Base-by-base conservation (phyloP, 345 rosid species). In the Eucalyptus polybractea region DNA sequence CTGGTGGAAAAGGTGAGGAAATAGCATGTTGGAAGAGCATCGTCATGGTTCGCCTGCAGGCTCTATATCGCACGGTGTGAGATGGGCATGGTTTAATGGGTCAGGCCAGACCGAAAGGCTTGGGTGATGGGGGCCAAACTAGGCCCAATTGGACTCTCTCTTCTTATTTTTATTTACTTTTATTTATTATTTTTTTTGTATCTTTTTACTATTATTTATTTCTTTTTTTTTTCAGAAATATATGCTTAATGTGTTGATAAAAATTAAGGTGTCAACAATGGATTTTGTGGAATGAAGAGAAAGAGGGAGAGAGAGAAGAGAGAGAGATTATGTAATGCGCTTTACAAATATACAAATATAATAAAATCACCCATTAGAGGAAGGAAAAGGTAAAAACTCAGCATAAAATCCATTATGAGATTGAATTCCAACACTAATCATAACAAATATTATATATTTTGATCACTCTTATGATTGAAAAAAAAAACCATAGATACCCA, bases 21-120 rank as follows among this genome's bases (percentile, higher is more conserved):
- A 10, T 10, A 58, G 65, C 14, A 10, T 25, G 65, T 25, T 0
- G 13, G 62, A 56, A 56, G 5, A 22, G 62, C 10, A 0, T 2
- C 27, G 6, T 21, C 6, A 56, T 56, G 62, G 29, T 22, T 56
- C 27, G 27, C 24, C 1, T 24, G 62, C 29, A 1, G 10, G 62
- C 25, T 56, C 13, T 56, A 11, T 22, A 22, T 58, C 7, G 15
- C n/a, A 25, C 0, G 67, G n/a, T 53, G 67, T 25, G n/a, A 25
- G 67, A 58, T 58, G 65, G 14, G n/a, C n/a, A 58, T 58, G 67
- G 67, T 58, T 60, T 27, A 9, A 60, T 25, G 31, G 67, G n/a
- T 25, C 0, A 7, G 67, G 10, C 13, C 0, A 13, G 15, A 60
- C n/a, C 13, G 7, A 60, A 60, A 60, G 13, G 31, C 67, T 60